phyloP scores from a whole-genome alignment of 805 yeast species.

The Myxozyma kluyveri region DNA sequence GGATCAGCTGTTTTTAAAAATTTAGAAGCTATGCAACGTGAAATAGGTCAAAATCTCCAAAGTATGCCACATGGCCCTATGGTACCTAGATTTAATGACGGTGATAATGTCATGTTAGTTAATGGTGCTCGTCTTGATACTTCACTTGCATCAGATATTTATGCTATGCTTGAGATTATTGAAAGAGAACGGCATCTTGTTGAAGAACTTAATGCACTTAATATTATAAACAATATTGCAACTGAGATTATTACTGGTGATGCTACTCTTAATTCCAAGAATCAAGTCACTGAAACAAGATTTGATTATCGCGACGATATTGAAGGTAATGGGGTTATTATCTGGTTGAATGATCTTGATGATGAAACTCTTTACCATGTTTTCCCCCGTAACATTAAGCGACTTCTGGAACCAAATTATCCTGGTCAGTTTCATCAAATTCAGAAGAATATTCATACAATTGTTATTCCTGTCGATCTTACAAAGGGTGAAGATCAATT shows the following conservation, averaged over 20 bases:
- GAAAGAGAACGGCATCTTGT: constrained; percentile 41
- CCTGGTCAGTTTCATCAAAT: constrained; percentile 67
- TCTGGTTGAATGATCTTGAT: constrained; percentile 78
- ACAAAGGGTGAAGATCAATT: constrained; percentile 52
- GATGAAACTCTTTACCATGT: constrained; percentile 51
- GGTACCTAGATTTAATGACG: constrained; percentile 29
- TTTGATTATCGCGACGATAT: constrained; percentile 37
- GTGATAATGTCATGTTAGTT: constrained; percentile 47
- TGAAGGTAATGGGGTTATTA: constrained; percentile 42
- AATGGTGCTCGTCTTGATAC: constrained; percentile 58
- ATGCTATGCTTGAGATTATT: constrained; percentile 39
- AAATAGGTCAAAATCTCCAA: constrained; percentile 30
- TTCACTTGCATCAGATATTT: constrained; percentile 40
- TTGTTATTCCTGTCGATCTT: constrained; percentile 66
- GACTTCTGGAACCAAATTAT: constrained; percentile 47
- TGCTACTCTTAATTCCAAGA: constrained; percentile 23
- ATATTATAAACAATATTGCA: constrained; percentile 39
- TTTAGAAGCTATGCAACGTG: constrained; percentile 24
- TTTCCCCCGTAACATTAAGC: constrained; percentile 46
- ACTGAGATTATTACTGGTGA: constrained; percentile 39
- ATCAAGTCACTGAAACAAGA: constrained; percentile 28
- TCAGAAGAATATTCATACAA: constrained; percentile 70
- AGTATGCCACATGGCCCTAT: background rate
- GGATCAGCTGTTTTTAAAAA: constrained; percentile 31
- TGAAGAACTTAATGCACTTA: constrained; percentile 36